Conservation (phyloP, 2,329 filamentous ascomycete species). For the Aspergillus chevalieri region DNA sequence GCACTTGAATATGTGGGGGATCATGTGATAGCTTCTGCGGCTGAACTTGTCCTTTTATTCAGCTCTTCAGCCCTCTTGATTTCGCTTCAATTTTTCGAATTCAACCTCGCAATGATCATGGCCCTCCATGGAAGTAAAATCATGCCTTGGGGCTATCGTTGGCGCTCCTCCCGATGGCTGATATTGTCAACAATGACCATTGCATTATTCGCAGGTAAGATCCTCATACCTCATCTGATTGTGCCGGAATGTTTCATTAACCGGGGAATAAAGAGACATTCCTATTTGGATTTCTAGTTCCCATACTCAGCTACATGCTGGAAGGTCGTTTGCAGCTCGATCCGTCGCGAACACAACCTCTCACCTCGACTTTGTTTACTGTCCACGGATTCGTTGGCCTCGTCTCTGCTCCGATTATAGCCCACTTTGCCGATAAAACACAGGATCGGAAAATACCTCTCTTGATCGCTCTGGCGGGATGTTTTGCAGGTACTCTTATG, state of each 20-base stretch:
- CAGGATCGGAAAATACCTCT: conserved; percentile 18
- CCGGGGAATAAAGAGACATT: conserved; percentile 22
- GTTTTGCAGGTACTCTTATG: conserved; percentile 20
- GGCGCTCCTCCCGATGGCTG: conserved; percentile 17
- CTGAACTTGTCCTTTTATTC: too few relatives aligned
- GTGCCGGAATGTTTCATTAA: conserved; percentile 19
- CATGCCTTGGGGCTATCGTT: conserved; percentile 12
- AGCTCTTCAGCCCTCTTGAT: too few relatives aligned
- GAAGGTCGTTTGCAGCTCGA: conserved; percentile 20
- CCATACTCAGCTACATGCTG: conserved; percentile 28
- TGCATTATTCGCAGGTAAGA: conserved; percentile 16
- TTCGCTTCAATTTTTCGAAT: too few relatives aligned
- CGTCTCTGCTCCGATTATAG: conserved; percentile 19
- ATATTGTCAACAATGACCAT: conserved; percentile 18
- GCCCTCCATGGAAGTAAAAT: too few relatives aligned
- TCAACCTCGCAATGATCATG: too few relatives aligned
- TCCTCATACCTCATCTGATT: conserved; percentile 14
- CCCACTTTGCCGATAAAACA: conserved; percentile 23
- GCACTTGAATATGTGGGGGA: too few relatives aligned
- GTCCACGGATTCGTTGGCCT: conserved; percentile 21
- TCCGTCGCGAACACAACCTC: conserved; percentile 17
- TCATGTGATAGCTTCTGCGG: too few relatives aligned
- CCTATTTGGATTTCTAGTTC: conserved; percentile 29
- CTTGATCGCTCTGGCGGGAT: conserved; percentile 18
- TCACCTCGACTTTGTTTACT: conserved; percentile 19